A percentile compares a stretch with the other conserved stretches of the same genome.
These are phyloP conservation scores for Entrophospora sp. DNA, from an alignment of 192 early-diverging fungal genomes.

Conservation along the genomic window DNA sequence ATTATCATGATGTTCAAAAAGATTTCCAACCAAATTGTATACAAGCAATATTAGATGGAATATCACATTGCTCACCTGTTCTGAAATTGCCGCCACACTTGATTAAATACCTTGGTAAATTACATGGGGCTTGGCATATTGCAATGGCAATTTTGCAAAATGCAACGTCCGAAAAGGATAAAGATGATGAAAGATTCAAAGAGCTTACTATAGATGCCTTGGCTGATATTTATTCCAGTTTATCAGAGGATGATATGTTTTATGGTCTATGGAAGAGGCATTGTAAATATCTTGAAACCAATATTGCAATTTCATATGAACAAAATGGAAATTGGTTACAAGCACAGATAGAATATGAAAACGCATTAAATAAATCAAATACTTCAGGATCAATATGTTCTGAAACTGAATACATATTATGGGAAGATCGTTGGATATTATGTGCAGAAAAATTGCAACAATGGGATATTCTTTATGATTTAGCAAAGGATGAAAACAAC, in stretches of 20 bases:
- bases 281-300: slow-evolving; percentile 85
- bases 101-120: slow-evolving; percentile 84
- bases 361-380: slow-evolving; percentile 84
- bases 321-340: slow-evolving; percentile 88
- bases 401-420: slow-evolving; percentile 92
- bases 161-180: slow-evolving; percentile 33
- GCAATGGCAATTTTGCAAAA: slow-evolving; percentile 79
- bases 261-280: slow-evolving; percentile 87
- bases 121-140: slow-evolving; percentile 88
- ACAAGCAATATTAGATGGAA: slow-evolving; percentile 82
- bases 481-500: slow-evolving; percentile 84
- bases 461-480: slow-evolving; percentile 94
- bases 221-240: slow-evolving; percentile 67
- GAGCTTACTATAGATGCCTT: slow-evolving; percentile 88
- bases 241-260: slow-evolving; percentile 92
- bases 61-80: slow-evolving; percentile 59
- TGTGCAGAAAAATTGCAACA: slow-evolving; percentile 88
- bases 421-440: slow-evolving; percentile 96
- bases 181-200: slow-evolving; percentile 81
- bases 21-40: slow-evolving; percentile 88
- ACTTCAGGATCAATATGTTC: slow-evolving; percentile 78
- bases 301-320: slow-evolving; percentile 91
- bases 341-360: slow-evolving; percentile 87
- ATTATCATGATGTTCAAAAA: slow-evolving; percentile 79
- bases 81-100: slow-evolving; percentile 89